Base-by-base conservation (phyloP, 208 protist species). In the Crithidia thermophila region DNA sequence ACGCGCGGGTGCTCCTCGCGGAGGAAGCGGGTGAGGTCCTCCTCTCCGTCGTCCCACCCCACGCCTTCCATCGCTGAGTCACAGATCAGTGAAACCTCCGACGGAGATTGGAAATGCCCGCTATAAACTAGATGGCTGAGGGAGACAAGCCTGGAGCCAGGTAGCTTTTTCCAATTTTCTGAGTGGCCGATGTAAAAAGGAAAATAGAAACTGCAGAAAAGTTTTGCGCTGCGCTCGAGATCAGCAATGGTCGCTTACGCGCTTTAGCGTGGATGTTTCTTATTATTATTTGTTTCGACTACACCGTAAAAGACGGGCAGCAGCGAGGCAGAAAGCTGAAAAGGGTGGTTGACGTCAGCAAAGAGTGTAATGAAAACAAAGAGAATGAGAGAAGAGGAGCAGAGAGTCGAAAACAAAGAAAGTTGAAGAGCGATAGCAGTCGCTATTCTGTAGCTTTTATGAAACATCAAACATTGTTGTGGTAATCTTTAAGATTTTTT, bases 1-100 rank as follows among this genome's bases (percentile, higher is more conserved):
- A 79, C 73, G 23, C 73, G 73, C 28, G 73, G 59, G 31, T 14
- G 23, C 33, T 79, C 73, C 51, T 73, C 73, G 36, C 55, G 45
- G 13, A 79, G 20, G 37, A 51, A 63, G 53, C 65, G 53, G 1
- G 50, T 18, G 30, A 43, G 34, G 30, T 75, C 69, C 46, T 74
- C 67, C 34, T 75, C 69, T 16, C 33, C 61, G 4, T 75, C 69
- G 14, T 59, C 69, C 69, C 69, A 75, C 37, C 34, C 53, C 0
- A 45, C 46, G 16, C 34, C 37, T 8, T 75, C 61, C 69, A 75
- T 75, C 14, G 21, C n/a, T n/a, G n/a, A n/a, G n/a, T n/a, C n/a
- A n/a, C n/a, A n/a, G n/a, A n/a, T n/a, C n/a, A n/a, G n/a, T n/a
- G n/a, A n/a, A n/a, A n/a, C n/a, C n/a, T n/a, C n/a, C n/a, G n/a